These are phyloP conservation scores for Entomortierella chlamydospora DNA, from an alignment of 192 early-diverging fungal species.

Conservation along the genomic window DNA sequence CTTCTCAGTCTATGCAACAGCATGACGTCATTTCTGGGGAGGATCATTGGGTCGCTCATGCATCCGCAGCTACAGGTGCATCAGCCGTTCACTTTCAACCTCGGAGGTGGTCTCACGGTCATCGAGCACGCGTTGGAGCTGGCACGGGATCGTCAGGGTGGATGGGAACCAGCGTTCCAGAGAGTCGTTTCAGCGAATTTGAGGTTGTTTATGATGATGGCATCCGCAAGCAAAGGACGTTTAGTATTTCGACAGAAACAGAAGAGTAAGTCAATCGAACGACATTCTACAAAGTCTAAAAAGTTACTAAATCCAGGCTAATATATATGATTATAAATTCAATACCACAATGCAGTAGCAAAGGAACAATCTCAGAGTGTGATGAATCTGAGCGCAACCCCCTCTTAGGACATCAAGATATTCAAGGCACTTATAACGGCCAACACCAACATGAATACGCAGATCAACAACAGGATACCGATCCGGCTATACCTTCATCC, in stretches of 20 bases:
- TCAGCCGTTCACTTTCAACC: constrained; percentile 35
- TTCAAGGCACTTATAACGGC: background rate
- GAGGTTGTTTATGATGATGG: constrained; percentile 54
- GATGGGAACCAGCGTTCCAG: constrained; percentile 40
- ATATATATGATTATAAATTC: background rate
- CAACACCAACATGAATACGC: background rate
- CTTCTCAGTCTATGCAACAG: background rate
- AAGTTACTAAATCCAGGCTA: too few relatives aligned
- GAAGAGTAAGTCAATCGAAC: constrained; percentile 29
- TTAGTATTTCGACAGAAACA: constrained; percentile 38
- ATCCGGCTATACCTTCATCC: background rate
- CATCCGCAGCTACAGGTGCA: constrained; percentile 6
- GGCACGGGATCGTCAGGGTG: constrained; percentile 10
- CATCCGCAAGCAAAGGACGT: constrained; percentile 48
- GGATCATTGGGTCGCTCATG: background rate
- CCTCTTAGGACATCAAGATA: constrained; percentile 13
- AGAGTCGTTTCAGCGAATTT: constrained; percentile 50
- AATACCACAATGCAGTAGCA: background rate
- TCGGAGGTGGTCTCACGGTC: constrained; percentile 2
- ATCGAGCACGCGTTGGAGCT: constrained; percentile 8
- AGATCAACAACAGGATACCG: background rate
- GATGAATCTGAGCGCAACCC: constrained; percentile 23
- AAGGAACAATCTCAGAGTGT: constrained; percentile 1
- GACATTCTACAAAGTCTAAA: too few relatives aligned
- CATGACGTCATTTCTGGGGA: background rate